Base-by-base conservation (phyloP, 1,284 basidiomycete genomes). In the Thecaphora frezii region DNA sequence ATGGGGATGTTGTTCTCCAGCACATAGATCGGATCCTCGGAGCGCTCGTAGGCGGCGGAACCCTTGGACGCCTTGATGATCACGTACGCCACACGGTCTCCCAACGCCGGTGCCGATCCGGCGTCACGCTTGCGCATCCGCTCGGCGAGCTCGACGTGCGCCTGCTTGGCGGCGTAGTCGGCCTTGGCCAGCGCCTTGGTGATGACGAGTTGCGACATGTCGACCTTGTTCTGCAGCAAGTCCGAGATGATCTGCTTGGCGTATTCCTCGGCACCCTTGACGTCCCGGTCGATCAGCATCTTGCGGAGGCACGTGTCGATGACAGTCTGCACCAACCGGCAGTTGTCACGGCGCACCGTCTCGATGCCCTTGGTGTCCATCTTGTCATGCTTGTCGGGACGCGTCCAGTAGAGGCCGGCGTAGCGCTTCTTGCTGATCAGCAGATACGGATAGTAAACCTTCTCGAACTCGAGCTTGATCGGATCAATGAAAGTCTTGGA, bases 281-380 rank as follows among this genome's bases (percentile, higher is more conserved):
- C 76, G 59, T 78, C 75, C 26, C 76, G 73, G 54, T 78, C 76
- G 55, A 78, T 78, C 40, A 78, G 65, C 76, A 78, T 78, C 66
- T 77, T 78, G 28, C 71, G 71, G 28, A 78, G 51, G 40, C 76
- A 77, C 18, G 76, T 78, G 58, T 78, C 76, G 42, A 78, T 78
- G 45, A 78, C 67, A 1, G 72, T 78, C 56, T 75, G 76, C 26
- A 78, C 76, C n/a, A 78, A 52, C 13, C 76, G 74, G 46, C 76
- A 78, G 46, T 78, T 78, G 55, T 78, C 76, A 19, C 76, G 68
- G n/a, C 76, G 72, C 28, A 78, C 76, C 23, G 76, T 78, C 55
- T 78, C 76, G 55, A 78, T 78, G 25, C 76, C 76, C 61, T 78
- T 78, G 33, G 76, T 78, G 55, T 78, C 76, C 76, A 78, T 78